phyloP scores from a whole-genome alignment of 768 basidiomycete genomes.

The Lactarius akahatsu region DNA sequence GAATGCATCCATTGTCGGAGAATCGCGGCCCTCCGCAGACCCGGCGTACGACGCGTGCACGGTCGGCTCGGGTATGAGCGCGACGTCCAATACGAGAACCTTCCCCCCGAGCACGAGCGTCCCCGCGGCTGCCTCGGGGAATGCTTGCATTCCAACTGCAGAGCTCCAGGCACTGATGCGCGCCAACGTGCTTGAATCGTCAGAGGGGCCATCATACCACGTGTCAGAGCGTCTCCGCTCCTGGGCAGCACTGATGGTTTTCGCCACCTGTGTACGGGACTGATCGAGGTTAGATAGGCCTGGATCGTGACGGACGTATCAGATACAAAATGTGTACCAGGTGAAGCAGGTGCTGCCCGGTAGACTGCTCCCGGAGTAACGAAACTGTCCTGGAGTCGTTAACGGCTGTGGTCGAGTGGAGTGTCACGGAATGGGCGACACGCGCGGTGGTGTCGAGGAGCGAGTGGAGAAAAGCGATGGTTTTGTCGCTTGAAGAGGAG shows the following conservation, averaged over 20 bases:
- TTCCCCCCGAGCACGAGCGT: slow-evolving; percentile 22
- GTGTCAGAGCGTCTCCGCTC: slow-evolving; percentile 10
- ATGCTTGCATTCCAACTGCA: slow-evolving; percentile 24
- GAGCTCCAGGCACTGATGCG: slow-evolving; percentile 21
- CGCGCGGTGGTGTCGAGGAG: slow-evolving; percentile 22
- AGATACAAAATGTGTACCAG: slow-evolving; percentile 10
- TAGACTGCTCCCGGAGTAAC: slow-evolving; percentile 25
- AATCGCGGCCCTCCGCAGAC: slow-evolving; percentile 41
- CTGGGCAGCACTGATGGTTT: slow-evolving; percentile 17
- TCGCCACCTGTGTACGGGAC: slow-evolving; percentile 25
- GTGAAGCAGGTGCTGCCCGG: slow-evolving; percentile 19
- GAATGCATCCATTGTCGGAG: slow-evolving; percentile 61
- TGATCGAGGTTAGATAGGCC: background rate
- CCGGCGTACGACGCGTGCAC: slow-evolving; percentile 76
- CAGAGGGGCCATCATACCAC: slow-evolving; percentile 21
- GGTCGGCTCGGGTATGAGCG: slow-evolving; percentile 45
- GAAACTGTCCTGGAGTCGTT: slow-evolving; percentile 28
- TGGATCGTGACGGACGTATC: background rate
- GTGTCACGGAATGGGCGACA: slow-evolving; percentile 14
- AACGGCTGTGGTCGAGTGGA: slow-evolving; percentile 19
- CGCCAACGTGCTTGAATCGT: slow-evolving; percentile 10
- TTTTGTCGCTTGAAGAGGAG: slow-evolving; percentile 21
- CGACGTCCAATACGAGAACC: slow-evolving; percentile 26
- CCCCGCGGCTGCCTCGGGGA: slow-evolving; percentile 11
- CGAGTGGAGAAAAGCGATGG: slow-evolving; percentile 16